A percentile compares a stretch with the other conserved stretches of the same genome.
Conservation (phyloP, 306 rosid species). For the Hippophae tibetana region DNA sequence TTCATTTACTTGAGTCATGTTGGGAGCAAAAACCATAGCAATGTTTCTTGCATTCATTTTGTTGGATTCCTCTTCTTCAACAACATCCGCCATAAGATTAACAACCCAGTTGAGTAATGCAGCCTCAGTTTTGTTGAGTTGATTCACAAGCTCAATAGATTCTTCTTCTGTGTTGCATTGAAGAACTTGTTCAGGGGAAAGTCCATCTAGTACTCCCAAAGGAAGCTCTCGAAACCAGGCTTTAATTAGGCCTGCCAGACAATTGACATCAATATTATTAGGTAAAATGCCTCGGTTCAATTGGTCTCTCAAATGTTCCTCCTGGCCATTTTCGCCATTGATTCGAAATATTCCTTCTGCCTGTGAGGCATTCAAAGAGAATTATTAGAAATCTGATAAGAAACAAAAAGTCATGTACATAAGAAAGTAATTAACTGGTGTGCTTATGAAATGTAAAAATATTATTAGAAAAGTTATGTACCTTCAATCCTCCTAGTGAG, state of each 20-base stretch:
- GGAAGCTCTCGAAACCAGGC: constrained; percentile 99
- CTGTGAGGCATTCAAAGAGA: constrained; percentile 25
- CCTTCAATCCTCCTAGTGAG: constrained; percentile 84
- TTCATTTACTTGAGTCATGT: constrained; percentile 78
- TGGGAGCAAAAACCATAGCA: constrained; percentile 97
- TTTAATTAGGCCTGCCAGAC: constrained; percentile 81
- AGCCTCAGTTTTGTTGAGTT: constrained; percentile 65
- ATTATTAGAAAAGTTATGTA: constrained; percentile 2
- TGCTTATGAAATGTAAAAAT: background rate
- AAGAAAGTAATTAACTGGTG: background rate
- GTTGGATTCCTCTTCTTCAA: constrained; percentile 77
- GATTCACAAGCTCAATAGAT: constrained; percentile 66
- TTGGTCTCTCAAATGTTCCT: constrained; percentile 74
- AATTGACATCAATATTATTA: constrained; percentile 77
- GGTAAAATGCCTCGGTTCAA: constrained; percentile 83
- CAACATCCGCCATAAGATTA: constrained; percentile 96
- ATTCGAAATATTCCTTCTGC: constrained; percentile 91
- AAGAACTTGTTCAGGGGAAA: constrained; percentile 90
- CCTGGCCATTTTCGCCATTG: constrained; percentile 79
- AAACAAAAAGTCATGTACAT: background rate
- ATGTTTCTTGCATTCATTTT: constrained; percentile 94
- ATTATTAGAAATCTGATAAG: background rate
- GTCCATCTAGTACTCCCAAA: constrained; percentile 86
- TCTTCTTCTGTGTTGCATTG: constrained; percentile 84
- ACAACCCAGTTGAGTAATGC: constrained; percentile 79